Evolutionary conservation across 352 stramenopile species (phyloP), one percentile per base, ranked within the genome.

Genomic region (Pythium sp.): DNA sequence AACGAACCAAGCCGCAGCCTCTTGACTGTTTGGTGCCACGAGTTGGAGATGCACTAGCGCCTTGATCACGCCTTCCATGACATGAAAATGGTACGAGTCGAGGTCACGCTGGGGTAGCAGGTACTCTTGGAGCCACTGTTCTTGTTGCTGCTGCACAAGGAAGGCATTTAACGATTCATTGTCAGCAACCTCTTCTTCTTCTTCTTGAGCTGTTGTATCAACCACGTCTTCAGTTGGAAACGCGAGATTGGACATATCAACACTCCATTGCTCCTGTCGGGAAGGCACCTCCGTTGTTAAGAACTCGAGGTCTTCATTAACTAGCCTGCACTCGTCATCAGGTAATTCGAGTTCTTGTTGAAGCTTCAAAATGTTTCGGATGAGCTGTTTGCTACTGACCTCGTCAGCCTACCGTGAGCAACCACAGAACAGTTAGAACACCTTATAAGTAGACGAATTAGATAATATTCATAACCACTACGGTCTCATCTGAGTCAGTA

Each of bases 181-280:
- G 41, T 15, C 14, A 18, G 8, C 41, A 38, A 22, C 20, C 18
- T 57, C 36, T 18, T 62, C 7, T 61, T 57, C 20, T 11, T 56
- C 54, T 67, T 62, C 51, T 62, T n/a, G 36, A 49, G 3, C 22
- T 43, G 61, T 46, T 34, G 47, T 53, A 30, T 54, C 59, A n/a
- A 43, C 24, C 1, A 43, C 22, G 22, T 58, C 58, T 0, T 64
- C 38, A n/a, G 36, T 54, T 18, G 76, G 70, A 4, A 86, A 70
- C n/a, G 75, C 36, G 34, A 83, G 62, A 34, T 65, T 67, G 22
- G 20, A 62, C 0, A 61, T 58, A 32, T 89, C 71, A 15, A 89
- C 67, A 32, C 81, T 89, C 84, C 84, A 92, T 24, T 84, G 71
- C 0, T 73, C 70, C 62, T 90, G 83, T 5, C 74, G 20, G 0